Evolutionary conservation across 2,329 filamentous ascomycete genomes (phyloP).

Genomic region (Proliferodiscus dingleyae): DNA sequence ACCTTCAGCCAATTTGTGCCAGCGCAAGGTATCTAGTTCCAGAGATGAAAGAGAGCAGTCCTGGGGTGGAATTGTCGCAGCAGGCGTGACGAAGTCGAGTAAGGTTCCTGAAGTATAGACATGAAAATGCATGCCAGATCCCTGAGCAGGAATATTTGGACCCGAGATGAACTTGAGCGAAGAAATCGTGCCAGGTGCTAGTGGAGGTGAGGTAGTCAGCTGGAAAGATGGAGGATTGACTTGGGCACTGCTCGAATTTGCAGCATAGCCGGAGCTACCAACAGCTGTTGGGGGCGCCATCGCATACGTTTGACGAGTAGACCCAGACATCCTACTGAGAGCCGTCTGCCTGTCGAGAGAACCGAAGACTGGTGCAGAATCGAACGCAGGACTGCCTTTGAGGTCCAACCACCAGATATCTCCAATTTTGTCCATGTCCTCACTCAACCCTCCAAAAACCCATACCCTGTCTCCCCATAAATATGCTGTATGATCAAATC

Average conservation of each 20-base stretch:
- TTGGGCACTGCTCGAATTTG: constrained; percentile 62
- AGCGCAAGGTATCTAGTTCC: constrained; percentile 80
- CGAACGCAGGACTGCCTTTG: constrained; percentile 82
- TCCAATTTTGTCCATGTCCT: constrained; percentile 94
- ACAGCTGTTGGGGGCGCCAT: constrained; percentile 47
- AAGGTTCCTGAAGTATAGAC: constrained; percentile 89
- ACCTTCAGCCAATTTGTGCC: constrained; percentile 93
- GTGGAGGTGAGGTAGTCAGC: constrained; percentile 70
- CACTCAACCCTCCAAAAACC: constrained; percentile 92
- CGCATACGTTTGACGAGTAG: constrained; percentile 48
- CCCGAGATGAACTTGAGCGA: constrained; percentile 87
- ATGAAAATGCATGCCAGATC: constrained; percentile 90
- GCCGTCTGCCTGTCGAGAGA: constrained; percentile 39
- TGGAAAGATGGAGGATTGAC: constrained; percentile 63
- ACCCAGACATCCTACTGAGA: constrained; percentile 36
- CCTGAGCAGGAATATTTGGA: constrained; percentile 79
- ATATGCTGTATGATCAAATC: constrained; percentile 93
- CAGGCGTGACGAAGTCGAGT: constrained; percentile 90
- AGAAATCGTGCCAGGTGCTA: constrained; percentile 83
- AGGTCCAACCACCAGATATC: constrained; percentile 98
- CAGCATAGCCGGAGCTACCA: constrained; percentile 59
- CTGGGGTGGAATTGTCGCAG: constrained; percentile 76
- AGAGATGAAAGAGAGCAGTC: constrained; percentile 89
- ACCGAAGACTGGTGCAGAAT: constrained; percentile 59
- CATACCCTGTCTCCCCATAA: constrained; percentile 88